Evolutionary conservation across 1,284 basidiomycete species (phyloP).

Genomic region (Singerocomus rubriflavus): DNA sequence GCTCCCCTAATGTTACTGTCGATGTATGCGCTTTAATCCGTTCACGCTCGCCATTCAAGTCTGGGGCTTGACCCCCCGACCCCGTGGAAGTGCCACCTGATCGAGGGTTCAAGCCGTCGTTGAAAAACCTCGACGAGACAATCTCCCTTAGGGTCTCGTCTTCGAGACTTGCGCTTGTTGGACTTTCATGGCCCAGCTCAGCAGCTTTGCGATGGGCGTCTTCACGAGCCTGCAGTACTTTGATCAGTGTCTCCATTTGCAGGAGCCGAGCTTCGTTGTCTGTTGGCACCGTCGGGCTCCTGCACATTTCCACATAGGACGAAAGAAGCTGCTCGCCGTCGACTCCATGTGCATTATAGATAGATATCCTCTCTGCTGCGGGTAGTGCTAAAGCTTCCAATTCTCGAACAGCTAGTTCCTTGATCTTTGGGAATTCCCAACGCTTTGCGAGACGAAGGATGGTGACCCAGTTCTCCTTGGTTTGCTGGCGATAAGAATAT

Average conservation of each 20-base stretch:
- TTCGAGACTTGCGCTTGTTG: slow-evolving; percentile 37
- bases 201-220: slow-evolving; percentile 42
- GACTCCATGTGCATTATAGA: slow-evolving; percentile 37
- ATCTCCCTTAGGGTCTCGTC: slow-evolving; percentile 38
- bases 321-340: slow-evolving; percentile 33
- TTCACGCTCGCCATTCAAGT: slow-evolving; percentile 6
- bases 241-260: slow-evolving; percentile 55
- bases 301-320: slow-evolving; percentile 37
- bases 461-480: slow-evolving; percentile 24
- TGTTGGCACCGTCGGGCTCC: slow-evolving; percentile 47
- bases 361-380: slow-evolving; percentile 37
- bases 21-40: neutral
- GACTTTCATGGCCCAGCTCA: slow-evolving; percentile 39
- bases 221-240: slow-evolving; percentile 58
- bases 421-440: slow-evolving; percentile 30
- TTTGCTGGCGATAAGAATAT: slow-evolving; percentile 22
- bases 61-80: slow-evolving; percentile 21
- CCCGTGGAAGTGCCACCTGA: slow-evolving; percentile 20
- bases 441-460: slow-evolving; percentile 30
- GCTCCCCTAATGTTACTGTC: slow-evolving; percentile 11
- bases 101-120: slow-evolving; percentile 12
- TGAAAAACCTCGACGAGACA: slow-evolving; percentile 24
- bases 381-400: slow-evolving; percentile 33
- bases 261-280: slow-evolving; percentile 53
- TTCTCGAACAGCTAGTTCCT: slow-evolving; percentile 23